Evolutionary conservation across 345 rosid genomes (phyloP).

Genomic region (Raphanus sativus): DNA sequence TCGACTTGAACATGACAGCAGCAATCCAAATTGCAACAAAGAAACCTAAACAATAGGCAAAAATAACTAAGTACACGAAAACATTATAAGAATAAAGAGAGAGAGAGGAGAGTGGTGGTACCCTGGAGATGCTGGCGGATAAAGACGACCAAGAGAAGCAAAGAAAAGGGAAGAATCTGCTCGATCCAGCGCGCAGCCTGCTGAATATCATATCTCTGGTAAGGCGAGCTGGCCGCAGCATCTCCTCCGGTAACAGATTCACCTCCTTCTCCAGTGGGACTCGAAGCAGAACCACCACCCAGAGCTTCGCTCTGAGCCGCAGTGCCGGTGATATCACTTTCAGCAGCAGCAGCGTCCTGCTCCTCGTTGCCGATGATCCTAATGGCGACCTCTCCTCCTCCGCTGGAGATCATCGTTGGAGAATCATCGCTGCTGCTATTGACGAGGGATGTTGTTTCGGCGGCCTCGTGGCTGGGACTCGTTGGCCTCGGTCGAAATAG

Average conservation of each 20-base stretch:
- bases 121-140: conserved; percentile 99
- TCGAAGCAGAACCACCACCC: conserved; percentile 34
- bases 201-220: conserved; percentile 99
- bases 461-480: conserved; percentile 56
- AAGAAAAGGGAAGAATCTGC: conserved; percentile 93
- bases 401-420: conserved; percentile 41
- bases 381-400: conserved; percentile 78
- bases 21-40: conserved; percentile 98
- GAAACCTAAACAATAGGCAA: conserved; percentile 57
- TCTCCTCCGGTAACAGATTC: conserved; percentile 61
- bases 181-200: conserved; percentile 99
- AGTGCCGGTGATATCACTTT: conserved; percentile 47
- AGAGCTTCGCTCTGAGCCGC: conserved; percentile 41
- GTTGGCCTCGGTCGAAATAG: conserved; percentile 58
- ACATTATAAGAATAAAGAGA: background rate
- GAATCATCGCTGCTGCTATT: conserved; percentile 44
- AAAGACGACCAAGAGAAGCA: conserved; percentile 95
- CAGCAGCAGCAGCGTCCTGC: conserved; percentile 42
- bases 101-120: conserved; percentile 10
- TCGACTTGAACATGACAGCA: conserved; percentile 95
- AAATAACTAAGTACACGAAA: background rate
- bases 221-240: conserved; percentile 57
- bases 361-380: conserved; percentile 90
- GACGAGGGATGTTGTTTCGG: conserved; percentile 42
- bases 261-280: conserved; percentile 40